Evolutionary conservation across 2,329 filamentous ascomycete genomes (phyloP), one percentile per base, ranked within the genome.

Genomic region (Sporothrix sp.): DNA sequence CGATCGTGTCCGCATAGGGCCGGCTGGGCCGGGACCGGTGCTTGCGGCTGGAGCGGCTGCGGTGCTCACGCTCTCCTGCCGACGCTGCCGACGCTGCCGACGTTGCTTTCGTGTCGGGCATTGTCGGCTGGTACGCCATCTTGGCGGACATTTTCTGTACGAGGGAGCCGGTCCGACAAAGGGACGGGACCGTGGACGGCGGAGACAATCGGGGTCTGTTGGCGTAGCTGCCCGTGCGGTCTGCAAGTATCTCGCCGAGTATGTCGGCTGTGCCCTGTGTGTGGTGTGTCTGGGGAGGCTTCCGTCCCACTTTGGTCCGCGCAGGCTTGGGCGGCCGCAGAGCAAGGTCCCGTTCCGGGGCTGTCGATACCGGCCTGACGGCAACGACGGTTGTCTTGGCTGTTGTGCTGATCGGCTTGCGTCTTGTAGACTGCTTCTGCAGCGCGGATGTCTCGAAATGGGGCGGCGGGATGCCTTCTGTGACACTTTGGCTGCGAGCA

Each of bases 1-100:
- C 91, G 60, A 97, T 93, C 8, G 75, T 73, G 64, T 97, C 90
- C 2, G 87, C 77, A 23, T 82, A 78, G 14, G 84, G 74, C 59
- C 82, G 72, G 60, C 75, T 77, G 63, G 79, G 82, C 58, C 73
- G 76, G 62, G 74, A 63, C 84, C 78, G 23, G 79, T 69, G 45
- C 82, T 50, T 53, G 13, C 42, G 35, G 18, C n/a, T 33, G 9
- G 51, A 47, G 20, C 28, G 36, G 33, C 39, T 45, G 23, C 27
- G 47, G 16, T 27, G 47, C 14, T 36, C 42, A 18, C 36, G 48
- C 27, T 32, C 48, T 11, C 28, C 40, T 14, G 35, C 27, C 27
- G 40, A 40, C 6, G 42, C 23, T 14, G 21, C 18, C 28, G 40
- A 13, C 28, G n/a, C n/a, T n/a, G n/a, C n/a, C n/a, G n/a, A n/a